Evolutionary conservation across 2,329 filamentous ascomycete genomes (phyloP).

Genomic region (Immersiporthe knoxdaviesiana): DNA sequence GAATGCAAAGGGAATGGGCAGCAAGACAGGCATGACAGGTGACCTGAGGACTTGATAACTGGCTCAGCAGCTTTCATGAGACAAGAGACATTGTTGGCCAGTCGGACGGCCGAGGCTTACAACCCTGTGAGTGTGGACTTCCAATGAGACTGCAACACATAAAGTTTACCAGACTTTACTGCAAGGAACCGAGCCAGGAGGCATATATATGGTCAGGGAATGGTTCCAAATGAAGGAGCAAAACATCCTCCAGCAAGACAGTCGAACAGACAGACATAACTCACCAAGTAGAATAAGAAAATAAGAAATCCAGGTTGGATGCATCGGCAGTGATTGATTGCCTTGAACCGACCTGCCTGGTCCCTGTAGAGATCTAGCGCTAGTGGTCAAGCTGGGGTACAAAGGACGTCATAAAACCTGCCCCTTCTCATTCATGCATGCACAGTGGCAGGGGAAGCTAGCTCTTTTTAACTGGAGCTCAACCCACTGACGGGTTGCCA

Average conservation of each 20-base stretch:
- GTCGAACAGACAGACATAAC: no score
- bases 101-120: background rate
- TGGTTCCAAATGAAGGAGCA: no score
- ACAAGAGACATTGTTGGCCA: background rate
- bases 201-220: no score
- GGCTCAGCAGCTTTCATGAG: background rate
- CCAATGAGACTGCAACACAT: background rate
- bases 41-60: background rate
- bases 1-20: no score
- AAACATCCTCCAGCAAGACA: no score
- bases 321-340: background rate
- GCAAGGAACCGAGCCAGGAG: no score
- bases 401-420: conserved; percentile 5
- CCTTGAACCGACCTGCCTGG: no score
- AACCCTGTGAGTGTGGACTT: background rate
- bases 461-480: background rate
- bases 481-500: background rate
- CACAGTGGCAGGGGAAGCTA: background rate
- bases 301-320: background rate
- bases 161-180: background rate
- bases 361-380: conserved; percentile 7
- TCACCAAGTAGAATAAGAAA: background rate
- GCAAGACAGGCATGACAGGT: background rate
- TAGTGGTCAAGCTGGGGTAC: background rate
- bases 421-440: conserved; percentile 4